Percentiles rank a stretch among this genome's conserved stretches.
Evolutionary conservation across 192 early-diverging fungal genomes (phyloP).

Genomic region (Funneliformis mosseae): DNA sequence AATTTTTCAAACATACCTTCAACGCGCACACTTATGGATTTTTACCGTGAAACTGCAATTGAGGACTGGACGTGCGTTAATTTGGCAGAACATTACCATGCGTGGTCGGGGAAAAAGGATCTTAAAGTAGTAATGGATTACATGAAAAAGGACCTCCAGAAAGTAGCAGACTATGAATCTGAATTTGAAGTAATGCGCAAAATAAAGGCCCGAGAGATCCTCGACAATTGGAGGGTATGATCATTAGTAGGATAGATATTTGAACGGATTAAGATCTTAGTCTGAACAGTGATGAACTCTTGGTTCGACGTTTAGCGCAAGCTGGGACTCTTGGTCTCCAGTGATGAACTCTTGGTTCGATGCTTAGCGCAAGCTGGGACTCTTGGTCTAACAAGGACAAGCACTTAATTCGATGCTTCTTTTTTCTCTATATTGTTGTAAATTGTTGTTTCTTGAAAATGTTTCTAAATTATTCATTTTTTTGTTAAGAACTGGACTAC

Average conservation of each 20-base stretch:
- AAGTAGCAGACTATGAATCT: neutral
- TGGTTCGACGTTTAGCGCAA: neutral
- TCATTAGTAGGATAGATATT: neutral
- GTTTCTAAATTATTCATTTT: neutral
- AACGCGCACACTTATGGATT: no score
- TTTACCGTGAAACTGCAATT: neutral
- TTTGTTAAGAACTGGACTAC: constrained; percentile 6
- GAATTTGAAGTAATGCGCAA: constrained; percentile 4
- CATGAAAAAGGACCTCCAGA: constrained; percentile 26
- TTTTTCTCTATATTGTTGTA: neutral
- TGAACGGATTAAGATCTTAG: neutral
- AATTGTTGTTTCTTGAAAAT: neutral
- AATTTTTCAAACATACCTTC: no score
- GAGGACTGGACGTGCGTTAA: neutral
- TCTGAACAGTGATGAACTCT: neutral
- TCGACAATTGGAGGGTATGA: neutral
- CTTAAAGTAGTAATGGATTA: neutral
- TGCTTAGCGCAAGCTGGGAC: constrained; percentile 28
- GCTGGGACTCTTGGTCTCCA: neutral
- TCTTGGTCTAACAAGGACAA: constrained; percentile 12
- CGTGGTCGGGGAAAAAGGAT: neutral
- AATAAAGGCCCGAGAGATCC: neutral
- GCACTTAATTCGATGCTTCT: neutral
- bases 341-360: constrained; percentile 15
- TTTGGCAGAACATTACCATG: neutral